phyloP scores from a whole-genome alignment of 495 filamentous ascomycete species.

The Aspergillus nanangensis region DNA sequence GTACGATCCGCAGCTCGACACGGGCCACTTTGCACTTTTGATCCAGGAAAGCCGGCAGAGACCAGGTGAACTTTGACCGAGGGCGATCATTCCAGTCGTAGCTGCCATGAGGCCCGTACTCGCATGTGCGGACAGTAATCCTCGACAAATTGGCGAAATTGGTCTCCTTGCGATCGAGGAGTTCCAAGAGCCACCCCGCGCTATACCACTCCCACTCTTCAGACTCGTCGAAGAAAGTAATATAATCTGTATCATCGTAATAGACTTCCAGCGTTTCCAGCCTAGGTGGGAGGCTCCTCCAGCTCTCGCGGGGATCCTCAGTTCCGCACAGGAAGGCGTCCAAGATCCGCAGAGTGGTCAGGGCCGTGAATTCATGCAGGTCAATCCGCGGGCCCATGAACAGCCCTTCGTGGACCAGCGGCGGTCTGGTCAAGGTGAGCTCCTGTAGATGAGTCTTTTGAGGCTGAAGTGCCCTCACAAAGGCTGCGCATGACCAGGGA shows the following conservation, averaged over 20 bases:
- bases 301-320: constrained; percentile 5
- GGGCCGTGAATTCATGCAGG: constrained; percentile 12
- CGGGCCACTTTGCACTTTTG: too few relatives aligned
- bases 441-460: constrained; percentile 12
- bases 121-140: too few relatives aligned
- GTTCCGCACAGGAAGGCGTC: constrained; percentile 13
- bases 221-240: not conserved
- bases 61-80: too few relatives aligned
- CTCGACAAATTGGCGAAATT: too few relatives aligned
- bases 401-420: constrained; percentile 15
- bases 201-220: not conserved
- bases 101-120: too few relatives aligned
- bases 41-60: too few relatives aligned
- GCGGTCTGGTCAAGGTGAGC: constrained; percentile 11
- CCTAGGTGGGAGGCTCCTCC: constrained; percentile 9
- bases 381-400: constrained; percentile 11
- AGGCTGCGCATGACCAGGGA: constrained; percentile 15
- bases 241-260: constrained; percentile 11
- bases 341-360: constrained; percentile 11
- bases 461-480: constrained; percentile 14
- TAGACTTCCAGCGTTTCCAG: constrained; percentile 14
- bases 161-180: too few relatives aligned
- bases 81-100: too few relatives aligned
- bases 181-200: not conserved
- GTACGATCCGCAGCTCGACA: too few relatives aligned